Evolutionary conservation across 78 protist genomes (phyloP), one percentile per base, ranked within the genome.

Genomic region (Mastigamoeba balamuthi): DNA sequence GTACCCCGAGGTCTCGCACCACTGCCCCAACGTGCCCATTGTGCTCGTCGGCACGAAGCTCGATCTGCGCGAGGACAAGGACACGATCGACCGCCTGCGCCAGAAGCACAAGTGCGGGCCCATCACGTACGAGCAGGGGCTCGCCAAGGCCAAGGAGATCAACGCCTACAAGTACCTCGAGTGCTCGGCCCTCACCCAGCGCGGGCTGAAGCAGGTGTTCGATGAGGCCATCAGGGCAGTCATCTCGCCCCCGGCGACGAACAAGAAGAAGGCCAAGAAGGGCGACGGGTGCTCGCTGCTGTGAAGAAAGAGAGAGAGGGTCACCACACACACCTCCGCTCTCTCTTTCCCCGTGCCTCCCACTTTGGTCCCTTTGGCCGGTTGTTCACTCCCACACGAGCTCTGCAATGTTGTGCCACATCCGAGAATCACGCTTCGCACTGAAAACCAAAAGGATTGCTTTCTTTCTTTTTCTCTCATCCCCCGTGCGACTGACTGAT

Each of bases 141-240:
- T 66, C 8, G 66, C 35, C 52, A 73, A 72, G 78, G 72, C 66
- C 70, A 83, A 83, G 48, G 88, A 70, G 52, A 77, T 83, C 58
- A 44, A 36, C 70, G 80, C 77, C 7, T 75, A 41, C 44, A 82
- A 77, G 39, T 91, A 92, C 77, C 27, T 92, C 28, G 96, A 92
- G 58, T 92, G 96, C 86, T 88, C 94, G 1, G 95, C 98, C 27
- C 68, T 85, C 17, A 92, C 91, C n/a, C 94, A 87, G 73, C 27
- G 66, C n/a, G 89, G 90, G 17, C 64, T 95, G 27, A 95, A 91
- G 80, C 40, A 27, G 44, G 86, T 83, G 30, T 88, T 88, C 36
- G 92, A 88, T 66, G 81, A 82, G 69, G 78, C 82, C 35, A 83
- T 83, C 63, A 66, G 77, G 39, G 82, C 71, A 27, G 85, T 53